Evolutionary conservation across 306 rosid genomes (phyloP), one percentile per base, ranked within the genome.

Genomic region (Vigna unguiculata): DNA sequence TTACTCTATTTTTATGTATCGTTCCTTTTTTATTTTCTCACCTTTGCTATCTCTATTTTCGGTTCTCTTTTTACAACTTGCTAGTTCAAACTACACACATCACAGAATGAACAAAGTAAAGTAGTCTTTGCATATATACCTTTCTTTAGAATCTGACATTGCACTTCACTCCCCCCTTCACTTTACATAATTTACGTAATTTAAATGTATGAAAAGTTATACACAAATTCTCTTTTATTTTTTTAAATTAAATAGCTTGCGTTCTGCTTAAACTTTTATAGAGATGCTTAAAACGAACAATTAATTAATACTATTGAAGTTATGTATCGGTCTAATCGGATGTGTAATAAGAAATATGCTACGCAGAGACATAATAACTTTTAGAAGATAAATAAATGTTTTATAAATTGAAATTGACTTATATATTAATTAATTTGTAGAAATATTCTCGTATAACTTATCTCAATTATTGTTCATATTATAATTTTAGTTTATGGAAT

Each of bases 1-100:
- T 79, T 83, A 79, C 36, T 62, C 45, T 54, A 80, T 80, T 86
- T 67, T 66, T 57, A 54, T 17, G 77, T 58, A 49, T 60, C 69
- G 46, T 54, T 32, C 2, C 74, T 68, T 78, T 78, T 16, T 59
- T 32, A 0, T 5, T 47, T 68, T 63, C 9, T n/a, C 47, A 45
- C 32, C 64, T 59, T 45, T 65, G 16, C 21, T 80, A 10, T 19
- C 67, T 49, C 13, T 75, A 64, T 65, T 25, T 71, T 55, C 28
- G 5, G 8, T 62, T 13, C 0, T 28, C 40, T 60, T 45, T 51
- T 59, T 60, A 61, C 9, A 4, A 6, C 9, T 69, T 17, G 40
- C 49, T 13, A 14, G 3, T 10, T 34, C 6, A 0, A 67, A 20
- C 30, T 64, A 38, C 21, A 6, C 3, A 66, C 11, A 13, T 67